phyloP scores from a whole-genome alignment of 2,329 filamentous ascomycete genomes.

The Ophiocordyceps polyrhachis-furcata region DNA sequence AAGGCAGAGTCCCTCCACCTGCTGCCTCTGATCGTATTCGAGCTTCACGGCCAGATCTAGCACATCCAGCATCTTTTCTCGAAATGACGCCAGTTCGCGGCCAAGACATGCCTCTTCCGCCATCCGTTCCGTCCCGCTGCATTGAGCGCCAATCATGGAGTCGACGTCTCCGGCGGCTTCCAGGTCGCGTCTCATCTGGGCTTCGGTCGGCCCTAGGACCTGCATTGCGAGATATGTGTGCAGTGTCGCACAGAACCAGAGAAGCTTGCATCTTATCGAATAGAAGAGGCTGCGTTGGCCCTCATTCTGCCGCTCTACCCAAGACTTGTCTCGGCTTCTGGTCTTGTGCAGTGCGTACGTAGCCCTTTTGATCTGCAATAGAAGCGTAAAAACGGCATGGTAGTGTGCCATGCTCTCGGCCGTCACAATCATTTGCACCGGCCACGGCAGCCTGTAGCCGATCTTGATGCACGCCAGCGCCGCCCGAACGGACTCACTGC shows the following conservation, averaged over 20 bases:
- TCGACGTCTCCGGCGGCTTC: slow-evolving; percentile 53
- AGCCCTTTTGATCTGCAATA: slow-evolving; percentile 61
- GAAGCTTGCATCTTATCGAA: slow-evolving; percentile 45
- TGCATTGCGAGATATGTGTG: slow-evolving; percentile 60
- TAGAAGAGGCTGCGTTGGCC: slow-evolving; percentile 33
- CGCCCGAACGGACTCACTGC: slow-evolving; percentile 30
- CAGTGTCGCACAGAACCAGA: slow-evolving; percentile 62
- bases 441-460: slow-evolving; percentile 49
- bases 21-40: slow-evolving; percentile 33
- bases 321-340: slow-evolving; percentile 22
- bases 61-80: slow-evolving; percentile 52
- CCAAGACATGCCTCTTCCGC: slow-evolving; percentile 53
- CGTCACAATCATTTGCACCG: slow-evolving; percentile 53
- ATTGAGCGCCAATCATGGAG: slow-evolving; percentile 56
- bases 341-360: slow-evolving; percentile 44
- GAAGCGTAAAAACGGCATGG: slow-evolving; percentile 52
- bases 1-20: slow-evolving; percentile 22
- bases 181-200: slow-evolving; percentile 38
- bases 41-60: slow-evolving; percentile 59
- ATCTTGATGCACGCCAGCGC: slow-evolving; percentile 45
- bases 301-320: slow-evolving; percentile 17
- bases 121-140: slow-evolving; percentile 41
- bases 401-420: slow-evolving; percentile 46
- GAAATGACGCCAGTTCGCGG: slow-evolving; percentile 48
- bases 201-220: slow-evolving; percentile 43